Base-by-base conservation (phyloP, 306 rosid genomes). In the Vicia villosa region DNA sequence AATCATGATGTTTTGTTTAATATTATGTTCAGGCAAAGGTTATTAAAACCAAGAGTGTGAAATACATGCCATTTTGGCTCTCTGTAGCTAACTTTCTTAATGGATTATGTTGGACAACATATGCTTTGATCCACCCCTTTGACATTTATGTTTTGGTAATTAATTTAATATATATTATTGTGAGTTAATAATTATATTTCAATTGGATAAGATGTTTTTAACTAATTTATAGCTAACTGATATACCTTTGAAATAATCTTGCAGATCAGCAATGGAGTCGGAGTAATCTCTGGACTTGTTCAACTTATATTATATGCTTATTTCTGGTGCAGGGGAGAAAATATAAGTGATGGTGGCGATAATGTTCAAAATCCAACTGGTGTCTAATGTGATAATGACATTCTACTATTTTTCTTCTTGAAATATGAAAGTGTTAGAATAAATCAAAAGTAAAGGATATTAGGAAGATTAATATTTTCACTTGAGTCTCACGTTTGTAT, bases 61-160 rank as follows among this genome's bases (percentile, higher is more conserved):
- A 84, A 19, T 93, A 76, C 75, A 93, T 90, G 96, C 96, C 97
- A 9, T 84, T 90, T 40, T 73, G 71, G 75, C 96, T 93, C 5
- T 90, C 97, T 5, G 0, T 88, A 21, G 12, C 96, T 21, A 86
- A 85, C 81, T 86, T 88, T 54, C 81, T 81, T 5, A 90, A 90
- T 77, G 98, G 96, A 22, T 2, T 21, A 41, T n/a, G 70, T 13
- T 93, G 98, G 96, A 88, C 97, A 6, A 57, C 85, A 11, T 93
- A 88, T 81, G 90, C 97, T 47, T 87, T 92, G n/a, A 79, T 92
- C 76, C 74, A 83, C 64, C 86, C 83, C 2, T 54, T 88, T 8
- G 96, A 92, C 68, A 37, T 80, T 63, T 89, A 55, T 51, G 47
- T 92, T 3, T 40, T 92, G 88, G 98, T 90, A 86, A 54, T 16